Base-by-base conservation (phyloP, 805 yeast genomes). In the Lipomyces oligophaga region DNA sequence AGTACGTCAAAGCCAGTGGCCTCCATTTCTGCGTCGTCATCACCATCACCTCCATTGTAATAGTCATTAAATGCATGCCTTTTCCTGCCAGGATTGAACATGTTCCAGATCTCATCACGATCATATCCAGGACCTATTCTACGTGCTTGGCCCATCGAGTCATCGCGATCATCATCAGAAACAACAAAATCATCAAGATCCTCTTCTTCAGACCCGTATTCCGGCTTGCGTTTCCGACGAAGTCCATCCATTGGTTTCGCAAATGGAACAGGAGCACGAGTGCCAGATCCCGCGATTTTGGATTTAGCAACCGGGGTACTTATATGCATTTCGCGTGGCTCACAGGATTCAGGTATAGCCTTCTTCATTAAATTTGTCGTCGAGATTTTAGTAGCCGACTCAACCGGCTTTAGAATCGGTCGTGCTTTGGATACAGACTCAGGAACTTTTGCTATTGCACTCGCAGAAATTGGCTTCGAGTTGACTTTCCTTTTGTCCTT, bases 1-100 rank as follows among this genome's bases (percentile, higher is more conserved):
- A 87, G 68, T 20, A 93, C 79, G 54, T 90, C 97, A 22, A 81
- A 81, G 22, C 96, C 97, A 1, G 93, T 83, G 2, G 96, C 96
- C 62, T 90, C 97, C 97, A 93, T 90, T 59, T 85, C 87, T 47
- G 75, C 80, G 38, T 58, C 68, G 32, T 68, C 75, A 20, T 71
- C 71, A 22, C 58, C 59, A 51, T 70, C 73, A 11, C 41, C 38
- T n/a, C n/a, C n/a, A n/a, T n/a, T n/a, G n/a, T n/a, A n/a, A 26
- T 39, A 42, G 32, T 35, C 26, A 19, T 20, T 16, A 11, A 31
- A 27, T n/a, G 18, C 27, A 7, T 18, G 13, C 20, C 33, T 7
- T 3, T 35, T 69, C 44, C 74, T 24, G 13, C 42, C 46, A 47
- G 77, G 73, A 60, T 79, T 81, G 64, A 89, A 84, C 65, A 90